A percentile compares a stretch with the other conserved stretches of the same genome.
Evolutionary conservation across 495 filamentous ascomycete species (phyloP).

Genomic region (Bryoglossum gracile): DNA sequence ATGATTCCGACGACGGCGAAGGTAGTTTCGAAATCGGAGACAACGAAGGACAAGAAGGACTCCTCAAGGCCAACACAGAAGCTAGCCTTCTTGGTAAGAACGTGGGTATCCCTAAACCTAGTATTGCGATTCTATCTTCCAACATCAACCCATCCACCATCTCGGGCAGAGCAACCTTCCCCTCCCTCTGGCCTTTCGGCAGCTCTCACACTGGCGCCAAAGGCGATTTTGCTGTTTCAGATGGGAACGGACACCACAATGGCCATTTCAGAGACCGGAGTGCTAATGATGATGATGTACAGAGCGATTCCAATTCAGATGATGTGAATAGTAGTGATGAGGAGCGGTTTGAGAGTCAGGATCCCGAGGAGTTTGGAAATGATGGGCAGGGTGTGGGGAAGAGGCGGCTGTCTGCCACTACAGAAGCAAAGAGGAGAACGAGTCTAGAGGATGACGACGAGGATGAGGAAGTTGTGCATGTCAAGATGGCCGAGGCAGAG

Average conservation of each 20-base stretch:
- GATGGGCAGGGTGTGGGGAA: slow-evolving; percentile 2
- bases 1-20: slow-evolving; percentile 38
- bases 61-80: background rate
- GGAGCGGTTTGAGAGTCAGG: slow-evolving; percentile 31
- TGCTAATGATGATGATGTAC: slow-evolving; percentile 19
- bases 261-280: slow-evolving; percentile 13
- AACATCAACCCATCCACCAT: slow-evolving; percentile 3
- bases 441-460: slow-evolving; percentile 53
- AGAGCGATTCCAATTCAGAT: slow-evolving; percentile 26
- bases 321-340: slow-evolving; percentile 22
- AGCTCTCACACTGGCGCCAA: background rate
- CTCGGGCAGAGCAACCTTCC: slow-evolving; percentile 16
- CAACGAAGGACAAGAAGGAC: slow-evolving; percentile 18
- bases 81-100: slow-evolving; percentile 3
- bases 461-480: slow-evolving; percentile 35
- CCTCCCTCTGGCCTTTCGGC: slow-evolving; percentile 24
- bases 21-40: slow-evolving; percentile 22
- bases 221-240: background rate
- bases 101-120: slow-evolving; percentile 17
- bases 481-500: slow-evolving; percentile 18
- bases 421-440: slow-evolving; percentile 45
- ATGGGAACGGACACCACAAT: background rate
- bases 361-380: background rate
- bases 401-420: slow-evolving; percentile 28
- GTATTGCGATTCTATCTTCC: slow-evolving; percentile 1